phyloP scores from a whole-genome alignment of 1,284 basidiomycete genomes.

The Amylostereum areolatum region DNA sequence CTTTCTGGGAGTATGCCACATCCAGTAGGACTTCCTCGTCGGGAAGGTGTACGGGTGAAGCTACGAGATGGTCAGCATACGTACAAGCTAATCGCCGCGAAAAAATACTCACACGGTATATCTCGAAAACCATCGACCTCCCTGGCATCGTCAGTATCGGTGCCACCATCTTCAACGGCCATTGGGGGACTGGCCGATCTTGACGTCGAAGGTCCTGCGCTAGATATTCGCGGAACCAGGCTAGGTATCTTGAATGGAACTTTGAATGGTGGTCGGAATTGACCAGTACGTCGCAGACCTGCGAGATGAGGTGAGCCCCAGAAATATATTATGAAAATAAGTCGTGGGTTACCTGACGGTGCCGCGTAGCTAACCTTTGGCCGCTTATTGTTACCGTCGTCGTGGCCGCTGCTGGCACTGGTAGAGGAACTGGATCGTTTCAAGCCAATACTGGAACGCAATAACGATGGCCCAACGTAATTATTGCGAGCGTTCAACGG shows the following conservation, averaged over 20 bases:
- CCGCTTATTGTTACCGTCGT: conserved; percentile 6
- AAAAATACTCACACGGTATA: conserved; percentile 3
- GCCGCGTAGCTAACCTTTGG: conserved; percentile 5
- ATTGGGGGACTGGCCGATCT: neutral
- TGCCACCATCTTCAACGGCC: neutral
- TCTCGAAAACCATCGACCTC: neutral
- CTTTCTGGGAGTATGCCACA: conserved; percentile 53
- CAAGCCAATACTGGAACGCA: conserved; percentile 9
- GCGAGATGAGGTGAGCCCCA: conserved; percentile 37
- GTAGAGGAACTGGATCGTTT: conserved; percentile 7
- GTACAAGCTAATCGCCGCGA: neutral
- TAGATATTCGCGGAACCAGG: conserved; percentile 9
- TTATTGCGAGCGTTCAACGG: conserved; percentile 6
- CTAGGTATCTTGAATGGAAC: conserved; percentile 21
- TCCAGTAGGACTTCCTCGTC: conserved; percentile 45
- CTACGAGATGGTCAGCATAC: conserved; percentile 10
- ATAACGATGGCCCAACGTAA: conserved; percentile 10
- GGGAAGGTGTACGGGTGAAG: conserved; percentile 28
- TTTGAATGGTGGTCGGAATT: neutral
- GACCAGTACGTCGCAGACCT: neutral
- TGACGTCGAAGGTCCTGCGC: neutral
- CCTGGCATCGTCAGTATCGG: neutral
- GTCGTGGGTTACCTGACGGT: neutral
- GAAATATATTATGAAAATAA: conserved; percentile 10
- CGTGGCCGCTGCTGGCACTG: neutral